A percentile compares a stretch with the other conserved stretches of the same genome.
Evolutionary conservation across 164 flowering plant species (phyloP).

Genomic region (Magnolia officinalis): DNA sequence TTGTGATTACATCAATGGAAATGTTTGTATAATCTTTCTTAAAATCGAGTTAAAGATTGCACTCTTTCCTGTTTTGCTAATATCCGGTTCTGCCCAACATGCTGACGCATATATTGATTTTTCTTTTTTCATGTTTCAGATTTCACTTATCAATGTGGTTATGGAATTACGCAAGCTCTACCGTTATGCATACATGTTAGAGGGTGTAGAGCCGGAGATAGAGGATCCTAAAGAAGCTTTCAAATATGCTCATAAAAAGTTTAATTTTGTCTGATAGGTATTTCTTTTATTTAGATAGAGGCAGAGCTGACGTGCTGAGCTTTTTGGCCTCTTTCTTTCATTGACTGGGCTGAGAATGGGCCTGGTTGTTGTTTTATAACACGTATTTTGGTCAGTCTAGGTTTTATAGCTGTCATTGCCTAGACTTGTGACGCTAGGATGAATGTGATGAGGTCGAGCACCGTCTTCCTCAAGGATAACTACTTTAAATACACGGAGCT

Average conservation of each 20-base stretch:
- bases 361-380: background rate
- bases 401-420: too few relatives aligned
- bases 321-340: background rate
- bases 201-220: slow-evolving; percentile 85
- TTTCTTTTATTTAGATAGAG: background rate
- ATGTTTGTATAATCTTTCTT: too few relatives aligned
- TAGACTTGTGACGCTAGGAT: too few relatives aligned
- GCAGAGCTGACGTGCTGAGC: background rate
- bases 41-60: too few relatives aligned
- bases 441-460: too few relatives aligned
- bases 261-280: background rate
- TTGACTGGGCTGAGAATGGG: background rate
- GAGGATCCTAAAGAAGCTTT: slow-evolving; percentile 58
- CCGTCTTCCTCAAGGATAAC: too few relatives aligned
- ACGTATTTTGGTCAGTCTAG: too few relatives aligned
- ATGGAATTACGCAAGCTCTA: slow-evolving; percentile 98
- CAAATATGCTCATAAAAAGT: slow-evolving; percentile 39
- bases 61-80: too few relatives aligned
- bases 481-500: too few relatives aligned
- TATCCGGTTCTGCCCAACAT: too few relatives aligned
- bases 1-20: too few relatives aligned
- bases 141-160: slow-evolving; percentile 92
- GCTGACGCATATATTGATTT: too few relatives aligned
- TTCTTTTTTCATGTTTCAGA: slow-evolving; percentile 33
- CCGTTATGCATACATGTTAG: slow-evolving; percentile 91